Base-by-base conservation (phyloP, 192 early-diverging fungal species). In the Nowakowskiella sp. region DNA sequence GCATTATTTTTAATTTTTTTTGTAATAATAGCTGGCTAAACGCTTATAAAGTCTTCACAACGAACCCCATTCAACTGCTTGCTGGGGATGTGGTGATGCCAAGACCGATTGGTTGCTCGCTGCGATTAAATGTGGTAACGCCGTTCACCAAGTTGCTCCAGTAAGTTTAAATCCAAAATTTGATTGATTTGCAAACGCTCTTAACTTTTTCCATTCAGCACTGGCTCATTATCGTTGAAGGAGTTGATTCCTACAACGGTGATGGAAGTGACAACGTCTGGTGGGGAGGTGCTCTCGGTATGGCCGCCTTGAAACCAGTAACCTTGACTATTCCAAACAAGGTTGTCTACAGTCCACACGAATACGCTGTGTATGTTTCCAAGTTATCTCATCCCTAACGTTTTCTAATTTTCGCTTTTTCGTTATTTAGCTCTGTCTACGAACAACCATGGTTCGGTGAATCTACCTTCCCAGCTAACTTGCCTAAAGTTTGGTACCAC, bases 201-300 rank as follows among this genome's bases (percentile, higher is more conserved):
- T 47, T 19, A 47, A 10, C 10, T 47, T 10, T 47, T 19, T 19
- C 10, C 36, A 26, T n/a, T 10, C 10, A 47, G 47, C 42, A 59
- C 7, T 59, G 58, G 58, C 60, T 59, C n/a, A 59, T 59, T 47
- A 59, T 59, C 61, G 58, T 59, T 7, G 58, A 59, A 59, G 58
- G 58, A 21, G 61, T 25, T 7, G 27, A 60, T 58, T 44, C 10
- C 32, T 25, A 33, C 60, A 57, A 57, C 25, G 58, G 58, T 13
- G 36, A 39, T 39, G 36, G 36, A 39, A 39, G 13, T 19, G 22
- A 6, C 21, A 16, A 6, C 1, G 50, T 50, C 32, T 64, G 62
- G 62, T 64, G 63, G 63, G 58, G 58, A 45, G 58, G 58, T 19
- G 42, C 43, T 30, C 53, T 60, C 39, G 53, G 36, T 34, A 39